Evolutionary conservation across 306 rosid genomes (phyloP).

Genomic region (Cicer arietinum): DNA sequence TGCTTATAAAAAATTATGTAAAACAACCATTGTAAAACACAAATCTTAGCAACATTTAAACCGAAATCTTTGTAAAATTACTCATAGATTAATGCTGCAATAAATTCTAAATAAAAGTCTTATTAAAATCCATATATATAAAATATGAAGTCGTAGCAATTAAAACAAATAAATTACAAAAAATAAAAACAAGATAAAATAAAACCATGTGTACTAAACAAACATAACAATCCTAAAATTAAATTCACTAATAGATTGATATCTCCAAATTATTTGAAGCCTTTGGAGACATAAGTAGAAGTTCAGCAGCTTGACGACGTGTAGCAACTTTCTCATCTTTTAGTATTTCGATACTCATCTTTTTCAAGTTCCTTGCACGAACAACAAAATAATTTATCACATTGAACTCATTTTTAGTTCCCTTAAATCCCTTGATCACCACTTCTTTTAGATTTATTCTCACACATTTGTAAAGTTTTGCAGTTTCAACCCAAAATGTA

Average conservation of each 20-base stretch:
- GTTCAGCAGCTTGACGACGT: background rate
- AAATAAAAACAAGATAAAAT: background rate
- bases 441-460: conserved; percentile 3
- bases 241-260: background rate
- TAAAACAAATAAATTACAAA: background rate
- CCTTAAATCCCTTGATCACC: conserved; percentile 28
- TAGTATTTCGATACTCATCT: background rate
- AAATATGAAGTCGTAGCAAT: background rate
- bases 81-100: background rate
- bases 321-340: background rate
- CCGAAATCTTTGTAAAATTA: background rate
- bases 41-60: background rate
- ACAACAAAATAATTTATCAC: background rate
- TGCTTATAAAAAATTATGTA: too few species aligned
- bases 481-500: background rate
- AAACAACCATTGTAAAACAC: background rate
- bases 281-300: background rate
- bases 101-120: background rate
- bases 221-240: background rate
- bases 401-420: background rate
- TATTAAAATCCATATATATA: background rate
- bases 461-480: background rate
- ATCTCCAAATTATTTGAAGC: conserved; percentile 32
- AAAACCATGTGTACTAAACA: background rate
- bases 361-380: background rate